Percentiles rank a stretch among this genome's conserved stretches.
Conservation (phyloP, 164 flowering plant species). For the Stephania japonica region DNA sequence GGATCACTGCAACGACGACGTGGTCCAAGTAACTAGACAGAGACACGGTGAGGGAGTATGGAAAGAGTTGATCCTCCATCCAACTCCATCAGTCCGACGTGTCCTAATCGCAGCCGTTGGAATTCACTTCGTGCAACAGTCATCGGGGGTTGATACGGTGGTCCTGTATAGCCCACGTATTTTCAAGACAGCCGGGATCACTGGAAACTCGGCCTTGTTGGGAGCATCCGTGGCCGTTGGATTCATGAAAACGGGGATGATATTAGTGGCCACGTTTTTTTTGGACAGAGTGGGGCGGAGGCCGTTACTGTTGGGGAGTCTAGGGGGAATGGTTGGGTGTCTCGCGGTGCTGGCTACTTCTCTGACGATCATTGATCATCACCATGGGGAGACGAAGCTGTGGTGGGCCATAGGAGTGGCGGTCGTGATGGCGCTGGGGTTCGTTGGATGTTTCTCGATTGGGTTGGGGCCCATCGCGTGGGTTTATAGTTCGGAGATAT, state of each 20-base stretch:
- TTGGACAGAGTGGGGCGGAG: constrained; percentile 31
- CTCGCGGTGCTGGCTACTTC: constrained; percentile 12
- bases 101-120: constrained; percentile 20
- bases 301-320: constrained; percentile 27
- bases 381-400: constrained; percentile 9
- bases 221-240: constrained; percentile 37
- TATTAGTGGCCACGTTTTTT: constrained; percentile 28
- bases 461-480: constrained; percentile 13
- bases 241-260: constrained; percentile 23
- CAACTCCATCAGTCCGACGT: constrained; percentile 18
- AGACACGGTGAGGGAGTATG: constrained; percentile 20
- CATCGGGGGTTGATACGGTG: constrained; percentile 14
- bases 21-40: constrained; percentile 9
- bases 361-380: constrained; percentile 19
- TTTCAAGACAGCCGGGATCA: constrained; percentile 29
- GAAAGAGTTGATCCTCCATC: constrained; percentile 17
- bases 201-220: constrained; percentile 5
- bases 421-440: constrained; percentile 1
- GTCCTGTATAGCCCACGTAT: constrained; percentile 20
- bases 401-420: constrained; percentile 23
- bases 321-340: constrained; percentile 29
- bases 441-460: constrained; percentile 15
- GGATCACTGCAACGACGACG: constrained; percentile 9
- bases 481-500: constrained; percentile 10
- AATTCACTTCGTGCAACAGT: constrained; percentile 21